Evolutionary conservation across 768 basidiomycete species (phyloP).

Genomic region (Panus rudis): DNA sequence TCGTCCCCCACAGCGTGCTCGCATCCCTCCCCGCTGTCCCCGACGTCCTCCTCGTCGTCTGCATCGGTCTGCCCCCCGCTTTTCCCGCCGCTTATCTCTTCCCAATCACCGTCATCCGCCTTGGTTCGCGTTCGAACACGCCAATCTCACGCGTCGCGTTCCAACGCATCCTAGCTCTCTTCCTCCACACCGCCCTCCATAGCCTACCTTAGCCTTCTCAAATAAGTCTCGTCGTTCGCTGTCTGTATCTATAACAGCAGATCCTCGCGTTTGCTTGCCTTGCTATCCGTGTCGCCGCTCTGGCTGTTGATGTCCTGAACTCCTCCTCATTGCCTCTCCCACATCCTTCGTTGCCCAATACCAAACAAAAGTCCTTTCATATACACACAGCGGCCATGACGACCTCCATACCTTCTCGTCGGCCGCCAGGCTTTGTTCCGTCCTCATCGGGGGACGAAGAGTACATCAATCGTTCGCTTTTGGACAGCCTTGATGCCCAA

Average conservation of each 20-base stretch:
- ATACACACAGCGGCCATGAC: constrained; percentile 26
- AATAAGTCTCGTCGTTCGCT: constrained; percentile 24
- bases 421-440: constrained; percentile 19
- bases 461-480: constrained; percentile 77
- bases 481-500: constrained; percentile 78
- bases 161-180: background rate
- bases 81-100: constrained; percentile 17
- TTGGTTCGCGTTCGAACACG: constrained; percentile 4
- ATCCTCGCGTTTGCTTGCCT: constrained; percentile 28
- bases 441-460: constrained; percentile 54
- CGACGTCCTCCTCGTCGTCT: constrained; percentile 31
- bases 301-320: constrained; percentile 40
- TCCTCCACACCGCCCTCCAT: constrained; percentile 17
- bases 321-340: constrained; percentile 12
- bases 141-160: constrained; percentile 37
- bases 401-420: constrained; percentile 25
- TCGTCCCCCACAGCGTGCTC: constrained; percentile 39
- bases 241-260: constrained; percentile 40
- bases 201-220: constrained; percentile 22
- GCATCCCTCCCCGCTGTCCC: constrained; percentile 33
- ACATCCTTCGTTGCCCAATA: constrained; percentile 12
- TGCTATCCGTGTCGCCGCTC: constrained; percentile 23
- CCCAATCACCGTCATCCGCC: constrained; percentile 9
- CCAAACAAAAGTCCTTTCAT: constrained; percentile 10
- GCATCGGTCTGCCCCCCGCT: constrained; percentile 19